These are phyloP conservation scores for Euryodendron excelsum DNA, from an alignment of 148 eudicot genomes.

Conservation along the genomic window DNA sequence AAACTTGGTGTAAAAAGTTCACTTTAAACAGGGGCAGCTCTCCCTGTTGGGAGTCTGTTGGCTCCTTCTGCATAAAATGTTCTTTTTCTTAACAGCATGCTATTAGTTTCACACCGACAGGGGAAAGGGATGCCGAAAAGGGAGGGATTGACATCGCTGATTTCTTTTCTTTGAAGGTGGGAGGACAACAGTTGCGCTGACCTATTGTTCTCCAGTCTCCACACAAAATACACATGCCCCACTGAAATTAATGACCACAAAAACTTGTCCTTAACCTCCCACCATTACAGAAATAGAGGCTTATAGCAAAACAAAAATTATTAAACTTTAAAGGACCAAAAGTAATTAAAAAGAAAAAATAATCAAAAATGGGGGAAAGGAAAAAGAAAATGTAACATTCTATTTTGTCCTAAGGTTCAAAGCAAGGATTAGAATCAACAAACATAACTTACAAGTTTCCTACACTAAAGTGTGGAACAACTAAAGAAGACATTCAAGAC, in stretches of 20 bases:
- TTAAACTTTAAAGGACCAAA: neutral
- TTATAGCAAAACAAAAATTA: neutral
- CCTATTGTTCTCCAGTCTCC: neutral
- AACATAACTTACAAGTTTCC: neutral
- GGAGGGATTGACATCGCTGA: too few species aligned
- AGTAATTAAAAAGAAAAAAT: neutral
- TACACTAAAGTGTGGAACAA: neutral
- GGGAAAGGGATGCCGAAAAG: too few species aligned
- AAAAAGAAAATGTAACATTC: neutral
- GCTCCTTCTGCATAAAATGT: too few species aligned
- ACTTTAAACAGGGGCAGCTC: too few species aligned
- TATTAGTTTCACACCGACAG: neutral
- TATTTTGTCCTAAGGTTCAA: neutral
- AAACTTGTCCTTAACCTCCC: neutral
- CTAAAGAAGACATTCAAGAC: neutral
- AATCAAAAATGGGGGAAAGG: neutral
- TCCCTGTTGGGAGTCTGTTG: too few species aligned
- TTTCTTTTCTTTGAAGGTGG: neutral
- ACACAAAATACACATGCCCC: neutral
- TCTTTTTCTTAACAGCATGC: neutral
- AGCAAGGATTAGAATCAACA: slow-evolving; percentile 3
- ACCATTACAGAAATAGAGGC: neutral
- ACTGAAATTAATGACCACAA: neutral
- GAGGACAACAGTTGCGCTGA: neutral
- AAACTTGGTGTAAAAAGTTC: neutral